Evolutionary conservation across 2,329 filamentous ascomycete genomes (phyloP), one percentile per base, ranked within the genome.

Genomic region (Chaetomium olivaceum): DNA sequence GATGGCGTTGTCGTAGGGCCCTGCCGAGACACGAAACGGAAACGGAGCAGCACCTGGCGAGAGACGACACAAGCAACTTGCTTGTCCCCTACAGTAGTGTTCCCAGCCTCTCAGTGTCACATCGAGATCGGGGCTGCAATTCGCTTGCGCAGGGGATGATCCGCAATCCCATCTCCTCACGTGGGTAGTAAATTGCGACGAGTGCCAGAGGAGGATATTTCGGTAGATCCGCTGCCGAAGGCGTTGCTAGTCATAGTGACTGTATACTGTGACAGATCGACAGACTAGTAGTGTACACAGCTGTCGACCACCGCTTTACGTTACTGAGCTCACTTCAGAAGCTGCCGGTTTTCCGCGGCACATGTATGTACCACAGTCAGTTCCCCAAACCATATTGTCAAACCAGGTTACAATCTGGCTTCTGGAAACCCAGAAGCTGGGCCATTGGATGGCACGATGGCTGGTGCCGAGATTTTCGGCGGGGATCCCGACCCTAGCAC

Each of bases 381-480:
- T 25, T 8, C 16, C 16, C 11, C 39, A 43, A 43, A 43, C 16
- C 16, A 43, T 16, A 12, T 11, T 43, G 14, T 3, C 21, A 58
- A 36, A 19, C 12, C 12, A 31, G 36, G 52, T 31, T 43, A 39
- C 56, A 66, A 63, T 48, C 64, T 62, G 64, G 59, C 51, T 58
- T 65, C 55, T 54, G 33, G 31, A 59, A 64, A 50, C 58, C 62
- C 11, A 46, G 55, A 23, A 55, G 16, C 43, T 56, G 62, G 62
- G 50, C n/a, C 52, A n/a, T 46, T 48, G 31, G 59, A 31, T 55
- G 27, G 27, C 27, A 29, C 27, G 27, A 29, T 29, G 36, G 50
- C 33, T 60, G 62, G 46, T 58, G 68, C 59, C 61, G 64, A 69
- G 67, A 69, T 69, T 62, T 60, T 54, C 70, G 60, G 39, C 69